Base-by-base conservation (phyloP, 768 basidiomycete species). In the Lactarius vividus region DNA sequence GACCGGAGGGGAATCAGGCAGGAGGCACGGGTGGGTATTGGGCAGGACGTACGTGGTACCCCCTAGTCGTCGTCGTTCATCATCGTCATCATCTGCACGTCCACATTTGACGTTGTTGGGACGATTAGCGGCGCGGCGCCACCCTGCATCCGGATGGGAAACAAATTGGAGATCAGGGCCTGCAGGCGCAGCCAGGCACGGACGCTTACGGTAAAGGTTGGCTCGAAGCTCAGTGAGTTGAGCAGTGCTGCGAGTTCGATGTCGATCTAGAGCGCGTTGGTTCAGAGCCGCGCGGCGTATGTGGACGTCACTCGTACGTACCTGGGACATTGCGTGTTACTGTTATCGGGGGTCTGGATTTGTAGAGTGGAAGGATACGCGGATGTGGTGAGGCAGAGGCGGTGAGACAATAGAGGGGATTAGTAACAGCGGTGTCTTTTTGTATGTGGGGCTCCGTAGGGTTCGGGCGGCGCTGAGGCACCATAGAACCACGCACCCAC, bases 241-340 rank as follows among this genome's bases (percentile, higher is more conserved):
- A 67, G 57, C 52, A 67, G 57, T 49, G 61, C 66, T n/a, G 66
- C 66, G n/a, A 67, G 66, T 63, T 67, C 66, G 4, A 63, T 37
- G 2, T 67, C 66, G 62, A 67, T 59, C 61, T 67, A 23, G 49
- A 16, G 2, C 7, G 37, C 20, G 29, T 57, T 35, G 52, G 57
- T 16, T n/a, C 37, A 59, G 55, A 60, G 28, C 10, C 3, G 20
- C 11, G 10, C 0, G n/a, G 37, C 11, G 23, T 4, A 15, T 16
- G n/a, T 18, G 31, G 15, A 31, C 28, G 31, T 55, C 54, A 55
- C 4, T 26, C 23, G 9, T 55, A 55, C 28, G 54, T 55, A 29
- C 29, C 29, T 55, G 29, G 11, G 54, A 29, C 54, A 55, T 55
- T 9, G 53, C 53, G 29, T 29, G 4, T 8, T 16, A 15, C 13